Percentiles rank a stretch among this genome's conserved stretches.
Evolutionary conservation across 352 stramenopile species (phyloP).

Genomic region (Saprolegnia diclina): DNA sequence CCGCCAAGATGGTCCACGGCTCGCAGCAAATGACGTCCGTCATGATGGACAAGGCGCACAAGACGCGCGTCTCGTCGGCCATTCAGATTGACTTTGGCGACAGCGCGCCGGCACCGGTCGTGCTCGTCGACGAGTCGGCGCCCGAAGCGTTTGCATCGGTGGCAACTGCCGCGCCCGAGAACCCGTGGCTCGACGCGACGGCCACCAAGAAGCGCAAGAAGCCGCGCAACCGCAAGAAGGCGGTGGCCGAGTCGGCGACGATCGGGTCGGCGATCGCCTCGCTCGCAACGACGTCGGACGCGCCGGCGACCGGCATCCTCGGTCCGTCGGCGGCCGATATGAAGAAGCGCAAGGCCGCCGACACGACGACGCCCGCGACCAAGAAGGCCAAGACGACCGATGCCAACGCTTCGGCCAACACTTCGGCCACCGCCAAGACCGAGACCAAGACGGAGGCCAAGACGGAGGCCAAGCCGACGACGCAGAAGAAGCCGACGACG

Average conservation of each 20-base stretch:
- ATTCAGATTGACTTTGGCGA: conserved; percentile 75
- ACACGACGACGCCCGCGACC: conserved; percentile 30
- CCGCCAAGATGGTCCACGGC: conserved; percentile 45
- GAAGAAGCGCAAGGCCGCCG: conserved; percentile 45
- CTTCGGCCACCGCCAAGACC: conserved; percentile 32
- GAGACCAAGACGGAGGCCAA: conserved; percentile 43
- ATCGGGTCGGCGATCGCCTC: background rate
- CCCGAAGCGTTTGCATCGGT: background rate
- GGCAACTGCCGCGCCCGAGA: conserved; percentile 11
- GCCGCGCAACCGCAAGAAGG: conserved; percentile 14
- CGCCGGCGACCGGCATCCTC: conserved; percentile 35
- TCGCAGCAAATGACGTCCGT: conserved; percentile 54
- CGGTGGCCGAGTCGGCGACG: conserved; percentile 30
- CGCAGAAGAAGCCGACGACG: conserved; percentile 12
- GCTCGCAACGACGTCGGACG: conserved; percentile 33
- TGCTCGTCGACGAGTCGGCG: conserved; percentile 2
- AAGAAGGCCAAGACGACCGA: conserved; percentile 35
- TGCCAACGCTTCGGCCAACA: conserved; percentile 23
- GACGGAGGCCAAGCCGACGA: conserved; percentile 29
- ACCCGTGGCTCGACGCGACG: conserved; percentile 31
- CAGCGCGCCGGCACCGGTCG: conserved; percentile 27
- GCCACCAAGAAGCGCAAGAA: conserved; percentile 22
- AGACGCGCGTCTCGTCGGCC: conserved; percentile 48
- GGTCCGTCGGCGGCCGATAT: background rate
- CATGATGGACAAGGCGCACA: conserved; percentile 67